These are phyloP conservation scores for Lumnitzera littorea DNA, from an alignment of 345 rosid species.

Conservation along the genomic window DNA sequence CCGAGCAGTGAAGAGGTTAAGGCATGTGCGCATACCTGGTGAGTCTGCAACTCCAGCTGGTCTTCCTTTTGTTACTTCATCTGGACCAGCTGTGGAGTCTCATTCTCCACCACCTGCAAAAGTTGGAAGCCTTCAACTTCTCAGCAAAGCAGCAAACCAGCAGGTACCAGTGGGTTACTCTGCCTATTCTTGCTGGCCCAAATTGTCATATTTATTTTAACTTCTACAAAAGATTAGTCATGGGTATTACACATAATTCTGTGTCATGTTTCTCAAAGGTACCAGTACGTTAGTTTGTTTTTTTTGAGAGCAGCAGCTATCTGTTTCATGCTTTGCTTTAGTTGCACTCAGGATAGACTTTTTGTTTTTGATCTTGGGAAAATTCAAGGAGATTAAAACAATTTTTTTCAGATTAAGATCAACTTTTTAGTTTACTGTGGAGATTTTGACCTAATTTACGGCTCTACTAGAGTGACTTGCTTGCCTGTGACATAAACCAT, in stretches of 20 bases:
- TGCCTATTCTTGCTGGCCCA: not conserved
- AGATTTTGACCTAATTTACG: too few relatives aligned
- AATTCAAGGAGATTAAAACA: too few relatives aligned
- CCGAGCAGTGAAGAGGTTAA: constrained; percentile 56
- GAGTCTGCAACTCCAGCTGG: constrained; percentile 32
- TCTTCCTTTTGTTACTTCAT: constrained; percentile 18
- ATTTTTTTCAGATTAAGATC: too few relatives aligned
- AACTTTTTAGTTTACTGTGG: too few relatives aligned
- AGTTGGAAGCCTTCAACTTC: constrained; percentile 20
- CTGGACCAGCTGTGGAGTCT: constrained; percentile 28
- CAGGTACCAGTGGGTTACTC: not conserved
- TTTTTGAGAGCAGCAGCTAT: too few relatives aligned
- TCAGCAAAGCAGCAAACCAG: not conserved
- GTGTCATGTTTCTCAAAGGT: not conserved
- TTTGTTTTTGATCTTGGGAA: too few relatives aligned
- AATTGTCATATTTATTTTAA: not conserved
- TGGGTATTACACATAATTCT: not conserved
- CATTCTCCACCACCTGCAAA: constrained; percentile 26
- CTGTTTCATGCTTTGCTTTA: too few relatives aligned
- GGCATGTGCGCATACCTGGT: constrained; percentile 46
- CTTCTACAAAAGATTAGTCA: not conserved
- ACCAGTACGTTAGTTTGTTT: too few relatives aligned
- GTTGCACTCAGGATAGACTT: too few relatives aligned
- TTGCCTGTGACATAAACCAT: too few relatives aligned
- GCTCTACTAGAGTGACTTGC: too few relatives aligned